phyloP scores from a whole-genome alignment of 306 rosid species.

The Sphenostylis stenocarpa region DNA sequence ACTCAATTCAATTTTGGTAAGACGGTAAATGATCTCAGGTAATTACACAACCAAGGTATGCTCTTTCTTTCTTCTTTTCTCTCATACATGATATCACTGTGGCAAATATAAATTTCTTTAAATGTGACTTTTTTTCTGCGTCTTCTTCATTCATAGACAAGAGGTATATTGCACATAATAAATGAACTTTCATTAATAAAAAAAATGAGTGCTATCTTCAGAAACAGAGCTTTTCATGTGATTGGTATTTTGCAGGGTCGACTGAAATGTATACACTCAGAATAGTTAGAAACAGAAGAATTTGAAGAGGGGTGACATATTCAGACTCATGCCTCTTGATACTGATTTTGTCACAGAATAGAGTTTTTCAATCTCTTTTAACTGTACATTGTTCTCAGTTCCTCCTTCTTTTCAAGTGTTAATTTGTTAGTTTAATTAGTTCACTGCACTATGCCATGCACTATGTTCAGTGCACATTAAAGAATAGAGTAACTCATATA shows the following conservation, averaged over 20 bases:
- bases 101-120: neutral
- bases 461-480: neutral
- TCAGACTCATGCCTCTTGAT: neutral
- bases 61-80: neutral
- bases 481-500: neutral
- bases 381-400: neutral
- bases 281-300: neutral
- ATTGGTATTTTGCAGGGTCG: conserved; percentile 1
- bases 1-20: neutral
- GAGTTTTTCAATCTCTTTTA: neutral
- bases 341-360: too few relatives aligned
- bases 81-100: neutral
- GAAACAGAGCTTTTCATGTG: neutral
- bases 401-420: neutral
- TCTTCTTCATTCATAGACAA: neutral
- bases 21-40: neutral
- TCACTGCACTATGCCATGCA: neutral
- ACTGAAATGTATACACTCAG: neutral
- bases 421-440: neutral
- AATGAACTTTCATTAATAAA: neutral
- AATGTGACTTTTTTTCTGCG: neutral
- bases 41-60: neutral
- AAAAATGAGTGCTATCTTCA: neutral
- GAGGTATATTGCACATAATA: neutral
- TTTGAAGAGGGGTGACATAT: neutral